These are phyloP conservation scores for Paracoccidioides lutzii DNA, from an alignment of 2,329 filamentous ascomycete species.

Conservation along the genomic window DNA sequence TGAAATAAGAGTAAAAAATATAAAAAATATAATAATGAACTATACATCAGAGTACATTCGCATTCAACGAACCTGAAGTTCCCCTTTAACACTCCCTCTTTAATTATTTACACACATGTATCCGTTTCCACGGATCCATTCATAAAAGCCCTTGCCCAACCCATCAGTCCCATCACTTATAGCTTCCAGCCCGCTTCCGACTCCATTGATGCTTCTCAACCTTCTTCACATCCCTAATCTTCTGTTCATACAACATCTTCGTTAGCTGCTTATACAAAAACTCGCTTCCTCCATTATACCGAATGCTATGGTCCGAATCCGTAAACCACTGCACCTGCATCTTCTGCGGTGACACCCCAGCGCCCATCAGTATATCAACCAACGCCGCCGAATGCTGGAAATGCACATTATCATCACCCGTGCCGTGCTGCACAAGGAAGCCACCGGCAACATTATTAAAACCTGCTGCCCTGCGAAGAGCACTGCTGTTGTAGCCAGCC, in stretches of 20 bases:
- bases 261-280: conserved; percentile 54
- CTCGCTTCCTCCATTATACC: conserved; percentile 41
- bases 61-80: too few relatives aligned
- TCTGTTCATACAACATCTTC: conserved; percentile 49
- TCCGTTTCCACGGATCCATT: too few relatives aligned
- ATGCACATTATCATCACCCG: conserved; percentile 59
- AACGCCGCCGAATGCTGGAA: conserved; percentile 54
- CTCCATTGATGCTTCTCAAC: conserved; percentile 36
- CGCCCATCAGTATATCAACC: conserved; percentile 48
- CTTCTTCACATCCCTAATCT: conserved; percentile 33
- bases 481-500: conserved; percentile 48
- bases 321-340: conserved; percentile 54
- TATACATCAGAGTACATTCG: too few relatives aligned
- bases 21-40: too few relatives aligned
- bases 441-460: conserved; percentile 51
- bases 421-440: conserved; percentile 52
- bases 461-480: conserved; percentile 44
- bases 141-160: background rate
- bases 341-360: conserved; percentile 46
- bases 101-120: too few relatives aligned
- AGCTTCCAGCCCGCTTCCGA: conserved; percentile 18
- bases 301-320: conserved; percentile 51
- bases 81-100: too few relatives aligned
- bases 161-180: background rate
- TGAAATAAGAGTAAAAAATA: too few relatives aligned